phyloP scores from a whole-genome alignment of 2,329 filamentous ascomycete genomes.

The Aureobasidium sp. region DNA sequence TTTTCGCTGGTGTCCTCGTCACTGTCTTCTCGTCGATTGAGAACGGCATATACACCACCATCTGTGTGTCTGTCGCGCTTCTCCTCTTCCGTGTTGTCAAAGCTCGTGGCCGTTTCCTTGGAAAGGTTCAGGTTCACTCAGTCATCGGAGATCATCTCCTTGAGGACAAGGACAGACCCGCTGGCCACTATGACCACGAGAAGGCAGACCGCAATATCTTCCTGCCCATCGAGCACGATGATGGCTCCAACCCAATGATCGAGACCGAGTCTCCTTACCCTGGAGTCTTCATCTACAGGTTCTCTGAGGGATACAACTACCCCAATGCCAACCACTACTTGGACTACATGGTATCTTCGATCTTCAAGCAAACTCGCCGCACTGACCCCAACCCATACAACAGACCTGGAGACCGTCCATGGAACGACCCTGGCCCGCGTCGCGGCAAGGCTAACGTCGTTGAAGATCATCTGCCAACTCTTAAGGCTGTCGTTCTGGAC shows the following conservation, averaged over 20 bases:
- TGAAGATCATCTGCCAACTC: slow-evolving; percentile 51
- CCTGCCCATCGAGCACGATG: slow-evolving; percentile 75
- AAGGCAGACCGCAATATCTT: slow-evolving; percentile 68
- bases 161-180: slow-evolving; percentile 46
- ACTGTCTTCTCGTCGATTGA: slow-evolving; percentile 86
- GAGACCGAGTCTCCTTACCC: slow-evolving; percentile 75
- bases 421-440: slow-evolving; percentile 83
- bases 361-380: slow-evolving; percentile 58
- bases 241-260: slow-evolving; percentile 82
- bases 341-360: slow-evolving; percentile 48
- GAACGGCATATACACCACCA: slow-evolving; percentile 82
- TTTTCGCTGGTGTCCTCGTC: slow-evolving; percentile 85
- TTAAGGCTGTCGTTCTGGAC: slow-evolving; percentile 88
- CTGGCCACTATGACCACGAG: slow-evolving; percentile 12
- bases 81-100: slow-evolving; percentile 78
- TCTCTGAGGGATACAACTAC: slow-evolving; percentile 92
- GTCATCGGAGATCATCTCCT: slow-evolving; percentile 67
- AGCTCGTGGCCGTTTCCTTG: slow-evolving; percentile 74
- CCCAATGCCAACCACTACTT: slow-evolving; percentile 86
- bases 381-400: slow-evolving; percentile 60
- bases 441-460: slow-evolving; percentile 29
- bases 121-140: slow-evolving; percentile 73
- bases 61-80: slow-evolving; percentile 65
- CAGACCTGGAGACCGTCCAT: slow-evolving; percentile 64
- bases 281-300: slow-evolving; percentile 92